These are phyloP conservation scores for Suhomyces sp. DNA, from an alignment of 805 yeast genomes.

Conservation along the genomic window DNA sequence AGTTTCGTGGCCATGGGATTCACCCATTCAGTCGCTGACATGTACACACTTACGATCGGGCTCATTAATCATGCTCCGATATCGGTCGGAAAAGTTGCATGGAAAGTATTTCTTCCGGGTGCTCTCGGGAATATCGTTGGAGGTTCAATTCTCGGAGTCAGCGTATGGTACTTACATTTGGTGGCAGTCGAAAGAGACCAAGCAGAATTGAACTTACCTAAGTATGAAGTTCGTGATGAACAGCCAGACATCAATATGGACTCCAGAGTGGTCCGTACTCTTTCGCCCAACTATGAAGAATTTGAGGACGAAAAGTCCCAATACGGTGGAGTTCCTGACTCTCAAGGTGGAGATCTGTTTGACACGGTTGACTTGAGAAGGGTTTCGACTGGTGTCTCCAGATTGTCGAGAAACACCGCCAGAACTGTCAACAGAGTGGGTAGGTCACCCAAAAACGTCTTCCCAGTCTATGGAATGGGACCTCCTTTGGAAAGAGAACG, in stretches of 20 bases:
- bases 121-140: constrained; percentile 77
- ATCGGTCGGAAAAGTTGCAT: constrained; percentile 61
- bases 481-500: constrained; percentile 55
- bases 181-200: constrained; percentile 72
- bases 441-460: constrained; percentile 70
- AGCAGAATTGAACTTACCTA: constrained; percentile 59
- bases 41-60: constrained; percentile 67
- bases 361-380: constrained; percentile 7
- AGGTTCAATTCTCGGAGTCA: constrained; percentile 64
- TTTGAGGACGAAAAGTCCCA: constrained; percentile 1
- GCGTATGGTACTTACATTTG: constrained; percentile 75
- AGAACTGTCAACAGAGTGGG: constrained; percentile 2
- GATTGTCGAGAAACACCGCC: constrained; percentile 6
- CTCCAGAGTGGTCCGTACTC: constrained; percentile 65
- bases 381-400: constrained; percentile 9
- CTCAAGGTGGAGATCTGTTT: too few species aligned
- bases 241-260: constrained; percentile 77
- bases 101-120: constrained; percentile 74
- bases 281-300: constrained; percentile 8
- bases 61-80: constrained; percentile 64
- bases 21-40: constrained; percentile 81
- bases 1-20: constrained; percentile 79
- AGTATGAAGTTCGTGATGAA: constrained; percentile 71
- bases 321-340: too few species aligned
- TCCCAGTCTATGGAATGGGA: constrained; percentile 81